These are phyloP conservation scores for Cucurbita ficifolia DNA, from an alignment of 306 rosid species.

Conservation along the genomic window DNA sequence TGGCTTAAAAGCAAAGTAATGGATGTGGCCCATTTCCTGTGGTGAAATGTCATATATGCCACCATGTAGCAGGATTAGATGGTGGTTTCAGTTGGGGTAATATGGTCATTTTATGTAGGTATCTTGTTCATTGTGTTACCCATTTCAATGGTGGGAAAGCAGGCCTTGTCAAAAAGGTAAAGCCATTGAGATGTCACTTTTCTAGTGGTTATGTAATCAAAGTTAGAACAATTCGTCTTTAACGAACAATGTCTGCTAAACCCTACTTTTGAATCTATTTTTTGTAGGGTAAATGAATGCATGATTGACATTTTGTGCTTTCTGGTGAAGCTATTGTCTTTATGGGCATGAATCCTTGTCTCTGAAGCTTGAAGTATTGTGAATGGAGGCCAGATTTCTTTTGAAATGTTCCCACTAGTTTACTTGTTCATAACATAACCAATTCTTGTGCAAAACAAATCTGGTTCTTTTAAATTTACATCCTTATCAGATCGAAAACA, in stretches of 20 bases:
- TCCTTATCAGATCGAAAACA: not conserved
- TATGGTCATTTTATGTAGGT: conserved; percentile 9
- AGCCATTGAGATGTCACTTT: conserved; percentile 12
- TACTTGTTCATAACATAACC: too few relatives aligned
- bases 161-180: too few relatives aligned
- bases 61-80: not conserved
- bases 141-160: conserved; percentile 15
- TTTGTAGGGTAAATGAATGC: not conserved
- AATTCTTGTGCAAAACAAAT: too few relatives aligned
- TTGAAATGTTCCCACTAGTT: not conserved
- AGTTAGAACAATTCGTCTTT: not conserved
- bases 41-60: conserved; percentile 17
- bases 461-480: not conserved
- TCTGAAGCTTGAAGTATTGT: not conserved
- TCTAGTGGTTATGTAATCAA: not conserved
- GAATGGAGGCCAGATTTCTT: not conserved
- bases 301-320: not conserved
- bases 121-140: conserved; percentile 20
- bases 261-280: not conserved
- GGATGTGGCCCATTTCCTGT: conserved; percentile 8
- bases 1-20: conserved; percentile 55
- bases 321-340: not conserved
- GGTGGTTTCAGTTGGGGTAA: not conserved
- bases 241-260: not conserved
- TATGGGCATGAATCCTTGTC: not conserved